phyloP scores from a whole-genome alignment of 2,329 filamentous ascomycete genomes.

The Fusarium sp. region DNA sequence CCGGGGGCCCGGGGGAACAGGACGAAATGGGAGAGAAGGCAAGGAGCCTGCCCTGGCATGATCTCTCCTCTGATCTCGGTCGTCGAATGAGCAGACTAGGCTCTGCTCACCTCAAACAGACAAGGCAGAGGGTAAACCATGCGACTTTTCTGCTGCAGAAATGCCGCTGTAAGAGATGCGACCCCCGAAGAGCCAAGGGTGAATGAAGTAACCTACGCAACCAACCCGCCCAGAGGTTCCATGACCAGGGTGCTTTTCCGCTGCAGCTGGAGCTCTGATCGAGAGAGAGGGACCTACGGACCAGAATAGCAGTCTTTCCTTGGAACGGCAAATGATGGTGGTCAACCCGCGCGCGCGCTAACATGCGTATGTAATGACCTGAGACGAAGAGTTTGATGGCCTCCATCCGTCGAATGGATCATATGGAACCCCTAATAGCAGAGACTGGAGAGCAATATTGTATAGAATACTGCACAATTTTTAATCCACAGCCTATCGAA shows the following conservation, averaged over 20 bases:
- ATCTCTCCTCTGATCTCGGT: slow-evolving; percentile 8
- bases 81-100: slow-evolving; percentile 10
- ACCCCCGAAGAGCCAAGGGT: slow-evolving; percentile 36
- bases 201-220: slow-evolving; percentile 17
- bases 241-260: slow-evolving; percentile 28
- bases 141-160: slow-evolving; percentile 21
- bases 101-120: slow-evolving; percentile 13
- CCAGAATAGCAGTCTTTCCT: slow-evolving; percentile 27
- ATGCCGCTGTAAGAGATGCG: slow-evolving; percentile 38
- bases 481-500: slow-evolving; percentile 25
- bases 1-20: slow-evolving; percentile 28
- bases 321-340: slow-evolving; percentile 40
- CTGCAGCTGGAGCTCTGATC: slow-evolving; percentile 14
- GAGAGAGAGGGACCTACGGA: neutral
- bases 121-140: slow-evolving; percentile 10
- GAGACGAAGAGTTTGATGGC: neutral
- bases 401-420: neutral
- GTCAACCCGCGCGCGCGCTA: slow-evolving; percentile 36
- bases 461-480: neutral
- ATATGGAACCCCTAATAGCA: slow-evolving; percentile 4
- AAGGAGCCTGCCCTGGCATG: slow-evolving; percentile 18
- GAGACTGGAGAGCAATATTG: neutral
- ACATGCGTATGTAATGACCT: neutral
- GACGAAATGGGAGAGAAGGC: slow-evolving; percentile 6
- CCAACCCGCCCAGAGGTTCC: slow-evolving; percentile 29